These are phyloP conservation scores for Chlorella variabilis DNA, from an alignment of 163 green algal genomes.

Conservation along the genomic window DNA sequence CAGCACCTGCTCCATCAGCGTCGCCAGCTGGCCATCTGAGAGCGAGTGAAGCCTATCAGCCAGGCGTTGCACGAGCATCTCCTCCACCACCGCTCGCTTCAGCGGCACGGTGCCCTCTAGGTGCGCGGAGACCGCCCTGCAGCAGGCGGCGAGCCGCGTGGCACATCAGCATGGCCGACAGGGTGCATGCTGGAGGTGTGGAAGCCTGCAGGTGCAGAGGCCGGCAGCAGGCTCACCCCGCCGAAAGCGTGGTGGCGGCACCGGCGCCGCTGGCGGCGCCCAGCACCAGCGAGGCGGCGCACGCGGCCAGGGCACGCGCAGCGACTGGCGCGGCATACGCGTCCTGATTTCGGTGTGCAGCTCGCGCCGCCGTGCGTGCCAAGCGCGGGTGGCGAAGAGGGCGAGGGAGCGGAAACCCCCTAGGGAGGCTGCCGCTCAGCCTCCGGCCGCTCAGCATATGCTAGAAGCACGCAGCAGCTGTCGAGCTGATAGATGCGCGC, in stretches of 20 bases:
- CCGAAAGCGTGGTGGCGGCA: neutral
- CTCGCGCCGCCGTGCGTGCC: neutral
- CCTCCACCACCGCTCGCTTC: constrained; percentile 12
- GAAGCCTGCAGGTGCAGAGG: no score
- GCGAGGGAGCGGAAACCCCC: no score
- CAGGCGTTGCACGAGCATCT: constrained; percentile 34
- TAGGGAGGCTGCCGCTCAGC: neutral
- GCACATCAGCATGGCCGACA: neutral
- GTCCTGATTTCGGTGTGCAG: neutral
- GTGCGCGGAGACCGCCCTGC: neutral
- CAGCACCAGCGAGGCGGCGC: neutral
- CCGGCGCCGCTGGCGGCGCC: neutral
- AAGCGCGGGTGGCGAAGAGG: neutral
- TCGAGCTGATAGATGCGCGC: no score
- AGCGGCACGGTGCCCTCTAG: constrained; percentile 24
- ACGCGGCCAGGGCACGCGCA: neutral
- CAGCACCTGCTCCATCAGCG: constrained; percentile 33
- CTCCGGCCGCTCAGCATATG: neutral
- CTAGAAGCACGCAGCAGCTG: no score
- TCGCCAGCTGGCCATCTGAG: constrained; percentile 30
- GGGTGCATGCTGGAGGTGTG: neutral
- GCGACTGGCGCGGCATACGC: neutral
- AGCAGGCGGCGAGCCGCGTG: no score
- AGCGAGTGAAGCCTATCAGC: constrained; percentile 29
- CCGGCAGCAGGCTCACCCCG: neutral